Evolutionary conservation across 495 filamentous ascomycete species (phyloP).

Genomic region (Penicillium maclennaniae): DNA sequence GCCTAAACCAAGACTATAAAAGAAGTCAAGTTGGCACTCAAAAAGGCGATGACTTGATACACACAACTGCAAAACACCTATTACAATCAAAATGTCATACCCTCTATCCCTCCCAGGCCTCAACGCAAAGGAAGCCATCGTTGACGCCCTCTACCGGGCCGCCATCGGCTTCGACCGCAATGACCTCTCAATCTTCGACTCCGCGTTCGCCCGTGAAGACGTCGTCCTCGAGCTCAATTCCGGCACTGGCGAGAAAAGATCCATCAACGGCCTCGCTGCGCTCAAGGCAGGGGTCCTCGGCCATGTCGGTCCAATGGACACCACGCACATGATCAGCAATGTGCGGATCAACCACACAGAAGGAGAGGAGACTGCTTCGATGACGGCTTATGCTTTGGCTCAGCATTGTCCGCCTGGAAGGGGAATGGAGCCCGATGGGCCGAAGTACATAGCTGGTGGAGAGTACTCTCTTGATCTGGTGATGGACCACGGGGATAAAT

Average conservation of each 20-base stretch:
- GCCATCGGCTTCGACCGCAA: slow-evolving; percentile 25
- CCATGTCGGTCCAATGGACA: slow-evolving; percentile 24
- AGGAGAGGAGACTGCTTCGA: slow-evolving; percentile 11
- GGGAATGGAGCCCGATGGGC: slow-evolving; percentile 14
- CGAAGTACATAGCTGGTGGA: slow-evolving; percentile 10
- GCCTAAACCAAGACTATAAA: background rate
- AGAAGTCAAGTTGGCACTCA: background rate
- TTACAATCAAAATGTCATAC: background rate
- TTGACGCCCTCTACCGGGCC: slow-evolving; percentile 28
- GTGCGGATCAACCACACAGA: slow-evolving; percentile 26
- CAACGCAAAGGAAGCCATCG: slow-evolving; percentile 23
- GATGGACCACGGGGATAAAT: slow-evolving; percentile 16
- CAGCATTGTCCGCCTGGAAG: slow-evolving; percentile 27
- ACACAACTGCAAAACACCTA: background rate
- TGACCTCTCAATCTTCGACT: slow-evolving; percentile 25
- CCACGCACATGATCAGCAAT: slow-evolving; percentile 31
- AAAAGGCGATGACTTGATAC: background rate
- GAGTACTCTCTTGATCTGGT: slow-evolving; percentile 26
- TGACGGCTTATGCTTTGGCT: slow-evolving; percentile 21
- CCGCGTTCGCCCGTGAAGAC: slow-evolving; percentile 15
- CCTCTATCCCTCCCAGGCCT: background rate
- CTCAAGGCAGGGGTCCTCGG: slow-evolving; percentile 18
- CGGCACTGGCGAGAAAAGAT: background rate
- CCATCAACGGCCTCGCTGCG: slow-evolving; percentile 13
- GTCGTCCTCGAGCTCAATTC: slow-evolving; percentile 21